Percentiles rank a stretch among this genome's conserved stretches.
These are phyloP conservation scores for Peronospora destructor DNA, from an alignment of 352 stramenopile genomes.

Conservation along the genomic window DNA sequence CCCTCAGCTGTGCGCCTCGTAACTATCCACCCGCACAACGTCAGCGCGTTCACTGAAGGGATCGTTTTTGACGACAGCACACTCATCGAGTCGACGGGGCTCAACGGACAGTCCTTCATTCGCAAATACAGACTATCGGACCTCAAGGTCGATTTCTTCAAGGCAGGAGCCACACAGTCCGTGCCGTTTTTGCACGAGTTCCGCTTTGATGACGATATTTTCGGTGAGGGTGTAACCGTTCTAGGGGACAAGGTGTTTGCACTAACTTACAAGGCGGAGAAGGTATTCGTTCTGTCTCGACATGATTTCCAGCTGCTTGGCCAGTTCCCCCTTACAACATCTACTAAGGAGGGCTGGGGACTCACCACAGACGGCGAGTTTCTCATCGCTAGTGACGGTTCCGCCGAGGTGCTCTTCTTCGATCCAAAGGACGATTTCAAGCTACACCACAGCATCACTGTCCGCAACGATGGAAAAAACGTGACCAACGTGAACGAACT, in stretches of 20 bases:
- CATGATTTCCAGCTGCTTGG: slow-evolving; percentile 45
- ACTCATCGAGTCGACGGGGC: slow-evolving; percentile 71
- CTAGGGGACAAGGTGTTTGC: slow-evolving; percentile 71
- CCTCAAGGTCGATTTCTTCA: slow-evolving; percentile 12
- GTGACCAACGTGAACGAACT: slow-evolving; percentile 80
- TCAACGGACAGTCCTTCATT: slow-evolving; percentile 61
- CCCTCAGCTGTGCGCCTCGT: slow-evolving; percentile 49
- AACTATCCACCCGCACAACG: slow-evolving; percentile 61
- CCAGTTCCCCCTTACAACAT: slow-evolving; percentile 56
- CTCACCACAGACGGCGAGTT: slow-evolving; percentile 75
- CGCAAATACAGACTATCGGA: slow-evolving; percentile 48
- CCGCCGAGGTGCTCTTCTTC: slow-evolving; percentile 67
- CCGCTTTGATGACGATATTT: slow-evolving; percentile 48
- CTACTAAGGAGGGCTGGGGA: slow-evolving; percentile 84
- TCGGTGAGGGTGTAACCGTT: slow-evolving; percentile 73
- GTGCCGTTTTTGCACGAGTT: slow-evolving; percentile 40
- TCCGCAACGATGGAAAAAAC: slow-evolving; percentile 34
- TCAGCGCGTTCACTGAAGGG: slow-evolving; percentile 63
- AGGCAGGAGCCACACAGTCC: slow-evolving; percentile 4
- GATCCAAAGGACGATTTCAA: slow-evolving; percentile 54
- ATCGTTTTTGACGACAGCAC: slow-evolving; percentile 54
- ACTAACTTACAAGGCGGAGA: slow-evolving; percentile 74
- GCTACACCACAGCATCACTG: slow-evolving; percentile 47
- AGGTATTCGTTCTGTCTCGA: slow-evolving; percentile 56
- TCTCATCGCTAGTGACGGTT: slow-evolving; percentile 85